phyloP scores from a whole-genome alignment of 257 asterid species.

The Parsonsia alboflavescens region DNA sequence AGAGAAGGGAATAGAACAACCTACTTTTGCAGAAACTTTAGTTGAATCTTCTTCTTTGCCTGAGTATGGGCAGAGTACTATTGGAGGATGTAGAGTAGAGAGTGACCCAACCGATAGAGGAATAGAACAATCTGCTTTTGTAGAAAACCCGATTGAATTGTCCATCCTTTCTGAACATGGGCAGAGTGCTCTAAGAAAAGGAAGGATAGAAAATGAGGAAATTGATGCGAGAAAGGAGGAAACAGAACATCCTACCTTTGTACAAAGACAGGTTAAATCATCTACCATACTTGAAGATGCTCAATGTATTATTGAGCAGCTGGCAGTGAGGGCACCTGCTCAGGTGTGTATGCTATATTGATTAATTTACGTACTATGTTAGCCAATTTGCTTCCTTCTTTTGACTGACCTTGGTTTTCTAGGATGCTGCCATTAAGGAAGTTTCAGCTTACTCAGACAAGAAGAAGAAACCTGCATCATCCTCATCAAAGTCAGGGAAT shows the following conservation, averaged over 20 bases:
- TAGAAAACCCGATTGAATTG: conserved; percentile 13
- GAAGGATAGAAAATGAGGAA: conserved; percentile 19
- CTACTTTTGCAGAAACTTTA: conserved; percentile 16
- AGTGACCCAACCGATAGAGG: conserved; percentile 21
- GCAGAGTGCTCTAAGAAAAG: conserved; percentile 16
- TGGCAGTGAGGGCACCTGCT: conserved; percentile 15
- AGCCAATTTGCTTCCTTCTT: conserved; percentile 5
- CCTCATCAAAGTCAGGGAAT: conserved; percentile 22
- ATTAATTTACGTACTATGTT: conserved; percentile 4
- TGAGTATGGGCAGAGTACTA: conserved; percentile 16
- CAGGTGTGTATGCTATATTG: conserved; percentile 25
- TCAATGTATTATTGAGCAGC: conserved; percentile 17
- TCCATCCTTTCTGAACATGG: conserved; percentile 8
- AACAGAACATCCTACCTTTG: conserved; percentile 17
- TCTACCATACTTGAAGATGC: conserved; percentile 17
- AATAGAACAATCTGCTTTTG: conserved; percentile 19
- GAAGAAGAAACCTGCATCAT: conserved; percentile 28
- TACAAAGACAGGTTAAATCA: conserved; percentile 22
- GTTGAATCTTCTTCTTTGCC: not conserved
- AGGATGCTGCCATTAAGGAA: conserved; percentile 35
- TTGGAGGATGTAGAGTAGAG: conserved; percentile 19
- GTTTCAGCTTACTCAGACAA: conserved; percentile 19
- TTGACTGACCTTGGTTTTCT: conserved; percentile 18
- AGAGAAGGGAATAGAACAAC: conserved; percentile 24
- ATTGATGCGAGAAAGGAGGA: conserved; percentile 20